phyloP scores from a whole-genome alignment of 2,329 filamentous ascomycete species.

The Apiospora pterosperma region DNA sequence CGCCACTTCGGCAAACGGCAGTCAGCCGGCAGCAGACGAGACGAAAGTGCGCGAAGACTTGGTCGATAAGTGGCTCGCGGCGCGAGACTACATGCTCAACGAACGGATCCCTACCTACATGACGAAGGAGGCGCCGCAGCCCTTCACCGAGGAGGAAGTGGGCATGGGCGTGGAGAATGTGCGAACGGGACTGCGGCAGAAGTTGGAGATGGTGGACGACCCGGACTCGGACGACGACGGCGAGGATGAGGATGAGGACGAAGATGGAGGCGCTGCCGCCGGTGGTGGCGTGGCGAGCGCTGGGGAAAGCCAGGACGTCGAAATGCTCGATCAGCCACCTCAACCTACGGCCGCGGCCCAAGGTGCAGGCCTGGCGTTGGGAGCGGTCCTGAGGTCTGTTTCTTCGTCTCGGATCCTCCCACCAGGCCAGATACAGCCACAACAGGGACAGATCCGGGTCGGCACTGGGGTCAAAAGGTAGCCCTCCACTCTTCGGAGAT shows the following conservation, averaged over 20 bases:
- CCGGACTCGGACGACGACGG: conserved; percentile 52
- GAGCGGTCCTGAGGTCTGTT: conserved; percentile 22
- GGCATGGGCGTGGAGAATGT: conserved; percentile 65
- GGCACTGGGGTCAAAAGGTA: not conserved
- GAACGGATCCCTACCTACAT: conserved; percentile 28
- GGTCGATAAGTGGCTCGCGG: conserved; percentile 34
- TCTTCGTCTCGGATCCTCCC: not conserved
- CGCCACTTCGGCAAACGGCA: conserved; percentile 2
- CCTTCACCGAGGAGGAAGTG: conserved; percentile 70
- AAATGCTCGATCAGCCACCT: conserved; percentile 25
- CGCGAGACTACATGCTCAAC: conserved; percentile 22
- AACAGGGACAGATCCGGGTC: not conserved
- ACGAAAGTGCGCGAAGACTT: conserved; percentile 28
- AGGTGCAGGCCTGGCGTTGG: conserved; percentile 13
- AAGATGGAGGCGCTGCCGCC: conserved; percentile 14
- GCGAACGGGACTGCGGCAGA: conserved; percentile 64
- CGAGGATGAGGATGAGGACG: conserved; percentile 43
- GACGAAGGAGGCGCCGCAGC: conserved; percentile 51
- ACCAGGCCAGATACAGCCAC: not conserved
- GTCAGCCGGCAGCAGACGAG: not conserved
- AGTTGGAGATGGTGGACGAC: conserved; percentile 55
- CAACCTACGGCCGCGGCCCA: not conserved
- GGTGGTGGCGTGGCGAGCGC: too few relatives aligned
- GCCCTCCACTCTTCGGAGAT: not conserved
- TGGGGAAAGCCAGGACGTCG: conserved; percentile 20